Base-by-base conservation (phyloP, 2,329 filamentous ascomycete species). In the Cercospora zeae-maydis region DNA sequence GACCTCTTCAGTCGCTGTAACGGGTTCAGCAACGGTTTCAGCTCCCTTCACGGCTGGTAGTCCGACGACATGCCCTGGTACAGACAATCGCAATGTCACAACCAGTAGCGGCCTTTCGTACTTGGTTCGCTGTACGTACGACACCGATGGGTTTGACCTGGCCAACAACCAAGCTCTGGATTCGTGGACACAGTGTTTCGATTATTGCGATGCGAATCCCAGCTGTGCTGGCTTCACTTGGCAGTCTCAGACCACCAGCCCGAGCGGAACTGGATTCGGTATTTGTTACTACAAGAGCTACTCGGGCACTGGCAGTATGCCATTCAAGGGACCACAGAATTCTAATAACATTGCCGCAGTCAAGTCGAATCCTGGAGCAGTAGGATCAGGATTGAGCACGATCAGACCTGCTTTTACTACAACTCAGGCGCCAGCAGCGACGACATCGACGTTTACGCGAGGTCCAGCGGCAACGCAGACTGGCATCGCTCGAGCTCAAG, bases 151-250 rank as follows among this genome's bases (percentile, higher is more conserved):
- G 21, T 9, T 11, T 5, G 21, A 27, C 14, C 19, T 58, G 19
- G 21, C 9, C 8, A 30, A 30, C 30, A n/a, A 9, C 19, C 21
- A 27, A 31, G 21, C n/a, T 52, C 21, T 52, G 49, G 13, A 52
- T 31, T 52, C 49, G 3, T 52, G 30, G 11, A 31, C 49, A 13
- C 36, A 58, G 21, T 58, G 56, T 39, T 58, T 58, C 27, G 7
- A 16, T 1, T 21, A 30, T 33, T 58, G 56, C 16, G 56, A 58
- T 11, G 37, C 37, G 13, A 49, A 27, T 19, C 19, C 36, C 7
- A n/a, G 9, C 19, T 58, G 56, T 27, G 37, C 16, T 19, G 56
- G 36, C n/a, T 58, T 51, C 30, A 58, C 56, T 51, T 58, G 56
- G 56, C 36, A 30, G 21, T 37, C 36, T 3, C 21, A 47, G 14